Evolutionary conservation across 2,329 filamentous ascomycete species (phyloP), one percentile per base, ranked within the genome.

Genomic region (Aspergillus costaricaensis): DNA sequence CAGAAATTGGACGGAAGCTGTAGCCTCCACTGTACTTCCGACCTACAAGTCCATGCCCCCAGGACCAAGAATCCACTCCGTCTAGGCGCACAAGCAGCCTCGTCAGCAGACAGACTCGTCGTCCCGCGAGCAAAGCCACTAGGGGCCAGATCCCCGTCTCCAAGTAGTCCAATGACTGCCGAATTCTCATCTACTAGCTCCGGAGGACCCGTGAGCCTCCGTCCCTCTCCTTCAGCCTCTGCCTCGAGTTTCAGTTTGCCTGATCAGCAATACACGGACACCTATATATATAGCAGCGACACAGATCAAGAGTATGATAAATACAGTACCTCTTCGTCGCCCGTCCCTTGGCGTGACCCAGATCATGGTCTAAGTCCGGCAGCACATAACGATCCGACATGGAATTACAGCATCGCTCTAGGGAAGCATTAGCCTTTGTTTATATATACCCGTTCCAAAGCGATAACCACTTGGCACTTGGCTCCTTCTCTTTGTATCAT

Each of bases 1-100:
- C 58, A 61, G 23, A 63, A 61, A 23, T 7, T 63, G 32, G 59
- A 59, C 10, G 50, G 49, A 5, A 57, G 53, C 10, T 52, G 57
- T 17, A 30, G 43, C 9, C 38, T 63, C 17, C 65, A 67, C 53
- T 68, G 66, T 47, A 58, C 60, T 3, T 68, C 65, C 36, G 44
- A 59, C 25, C 30, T 68, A 4, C 48, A 58, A 41, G 23, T 43
- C 12, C 63, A 57, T 23, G 50, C 48, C 6, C 58, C 56, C n/a
- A 49, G 32, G 19, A 52, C 61, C 2, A 57, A 51, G 10, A 52
- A 55, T 17, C 27, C 23, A 6, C 27, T 57, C 25, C 48, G 27
- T 44, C 39, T 55, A 4, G 53, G 39, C 10, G 25, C 39, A 55
- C 10, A 36, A 44, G 39, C 41, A 2, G 53, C 41, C 6, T 19